Conservation (phyloP, 169 alveolate genomes). For the Cryptosporidium viatorum region DNA sequence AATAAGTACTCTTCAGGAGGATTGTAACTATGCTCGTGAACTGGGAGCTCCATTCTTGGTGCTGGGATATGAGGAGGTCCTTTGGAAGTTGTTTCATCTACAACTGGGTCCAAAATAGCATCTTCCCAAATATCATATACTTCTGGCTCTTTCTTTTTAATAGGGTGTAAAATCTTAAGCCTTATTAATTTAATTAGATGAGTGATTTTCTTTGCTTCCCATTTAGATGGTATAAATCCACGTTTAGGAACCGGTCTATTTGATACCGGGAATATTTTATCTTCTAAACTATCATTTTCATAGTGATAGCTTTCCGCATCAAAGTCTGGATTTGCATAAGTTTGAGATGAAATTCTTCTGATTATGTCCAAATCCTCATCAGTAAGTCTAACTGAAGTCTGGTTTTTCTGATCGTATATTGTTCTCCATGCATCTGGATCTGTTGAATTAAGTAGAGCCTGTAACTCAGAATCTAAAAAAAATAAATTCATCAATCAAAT, state of each 20-base stretch:
- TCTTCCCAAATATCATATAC: slow-evolving; percentile 87
- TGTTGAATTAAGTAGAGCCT: slow-evolving; percentile 86
- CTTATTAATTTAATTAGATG: slow-evolving; percentile 83
- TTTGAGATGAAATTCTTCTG: slow-evolving; percentile 81
- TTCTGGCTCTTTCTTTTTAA: slow-evolving; percentile 73
- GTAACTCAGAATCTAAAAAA: slow-evolving; percentile 74
- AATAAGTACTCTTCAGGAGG: slow-evolving; percentile 93
- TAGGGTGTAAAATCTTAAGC: slow-evolving; percentile 45
- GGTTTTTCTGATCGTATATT: slow-evolving; percentile 90
- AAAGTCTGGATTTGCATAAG: slow-evolving; percentile 81
- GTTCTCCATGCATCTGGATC: slow-evolving; percentile 94
- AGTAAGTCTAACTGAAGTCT: slow-evolving; percentile 86
- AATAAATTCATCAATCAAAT: slow-evolving; percentile 13
- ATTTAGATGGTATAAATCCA: slow-evolving; percentile 89
- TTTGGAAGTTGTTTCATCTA: slow-evolving; percentile 54
- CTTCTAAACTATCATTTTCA: slow-evolving; percentile 79
- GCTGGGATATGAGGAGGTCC: slow-evolving; percentile 90
- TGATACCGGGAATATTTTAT: slow-evolving; percentile 86
- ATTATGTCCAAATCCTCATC: slow-evolving; percentile 89
- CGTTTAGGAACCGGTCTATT: slow-evolving; percentile 87
- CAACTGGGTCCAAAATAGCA: slow-evolving; percentile 67
- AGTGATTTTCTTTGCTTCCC: slow-evolving; percentile 89
- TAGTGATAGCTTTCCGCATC: slow-evolving; percentile 82
- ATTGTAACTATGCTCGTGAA: slow-evolving; percentile 93
- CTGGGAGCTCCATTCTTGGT: slow-evolving; percentile 93